Evolutionary conservation across 345 rosid genomes (phyloP), one percentile per base, ranked within the genome.

Genomic region (Conringia planisiliqua): DNA sequence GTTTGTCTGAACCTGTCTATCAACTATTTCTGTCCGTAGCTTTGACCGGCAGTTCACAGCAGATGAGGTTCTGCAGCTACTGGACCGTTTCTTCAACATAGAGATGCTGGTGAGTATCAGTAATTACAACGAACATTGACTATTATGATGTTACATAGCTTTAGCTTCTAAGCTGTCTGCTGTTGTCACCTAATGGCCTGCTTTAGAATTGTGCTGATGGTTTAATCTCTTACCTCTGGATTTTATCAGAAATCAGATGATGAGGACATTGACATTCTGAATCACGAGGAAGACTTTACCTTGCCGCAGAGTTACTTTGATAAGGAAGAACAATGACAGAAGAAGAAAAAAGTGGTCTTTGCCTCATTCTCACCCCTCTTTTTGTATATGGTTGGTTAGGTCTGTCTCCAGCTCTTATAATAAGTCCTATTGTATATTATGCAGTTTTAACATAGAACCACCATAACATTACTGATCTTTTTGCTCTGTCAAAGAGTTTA

Each of bases 1-100:
- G 51, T 35, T 11, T 18, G 42, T 16, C 50, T 32, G 60, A 47
- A 68, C 32, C 68, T 72, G 48, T 39, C 29, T 66, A 6, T 39
- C 38, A 33, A 73, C 36, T 52, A 38, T 74, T 47, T 55, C 17
- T 74, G 10, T 17, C 79, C 29, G 18, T 89, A 92, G 98, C 80
- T 88, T 92, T 68, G 94, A 89, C 66, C 83, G 96, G 5, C 80
- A 85, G 72, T 95, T 95, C 83, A 82, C 99, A 59, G 83, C 98
- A 0, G 90, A 92, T 46, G 99, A 95, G 85, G 98, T 95, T 84
- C 73, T 90, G 72, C 97, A 89, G 82, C 79, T 95, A 85, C 82
- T 95, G 72, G 92, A 89, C 59, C 92, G 96, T 59, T 95, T 95
- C 85, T 95, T 90, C 82, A 95, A 92, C 87, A 71, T 95, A 7